Conservation (phyloP, 1,139 yeast species). For the Geotrichum europaeum region DNA sequence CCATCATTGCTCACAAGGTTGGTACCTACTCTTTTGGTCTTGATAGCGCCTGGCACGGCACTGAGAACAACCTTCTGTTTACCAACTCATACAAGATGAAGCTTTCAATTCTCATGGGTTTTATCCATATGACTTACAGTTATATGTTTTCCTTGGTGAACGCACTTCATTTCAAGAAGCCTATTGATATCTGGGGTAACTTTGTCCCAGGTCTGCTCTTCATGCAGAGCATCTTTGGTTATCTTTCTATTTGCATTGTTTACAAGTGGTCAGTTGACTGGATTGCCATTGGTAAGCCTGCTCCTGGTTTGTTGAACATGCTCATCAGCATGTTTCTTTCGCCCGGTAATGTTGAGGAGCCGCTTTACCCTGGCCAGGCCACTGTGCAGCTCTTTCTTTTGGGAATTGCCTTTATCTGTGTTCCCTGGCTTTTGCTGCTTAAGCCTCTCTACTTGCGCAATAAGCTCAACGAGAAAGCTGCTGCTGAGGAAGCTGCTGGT, state of each 20-base stretch:
- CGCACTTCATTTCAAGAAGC: constrained; percentile 63
- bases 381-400: constrained; percentile 70
- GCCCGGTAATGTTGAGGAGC: constrained; percentile 85
- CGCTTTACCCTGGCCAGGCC: constrained; percentile 77
- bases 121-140: constrained; percentile 88
- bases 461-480: constrained; percentile 14
- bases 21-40: constrained; percentile 81
- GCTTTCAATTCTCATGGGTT: constrained; percentile 89
- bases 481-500: constrained; percentile 19
- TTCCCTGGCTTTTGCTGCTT: constrained; percentile 85
- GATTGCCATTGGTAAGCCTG: constrained; percentile 64
- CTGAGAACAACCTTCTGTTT: constrained; percentile 84
- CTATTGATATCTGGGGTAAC: constrained; percentile 84
- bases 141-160: constrained; percentile 80
- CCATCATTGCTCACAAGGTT: constrained; percentile 54
- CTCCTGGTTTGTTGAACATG: constrained; percentile 94
- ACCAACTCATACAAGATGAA: constrained; percentile 97
- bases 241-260: constrained; percentile 72
- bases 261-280: constrained; percentile 96
- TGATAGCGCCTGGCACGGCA: constrained; percentile 96
- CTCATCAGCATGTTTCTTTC: constrained; percentile 91
- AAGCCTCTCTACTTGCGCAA: constrained; percentile 70
- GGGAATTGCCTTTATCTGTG: constrained; percentile 73
- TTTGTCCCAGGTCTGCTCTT: constrained; percentile 90
- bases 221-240: constrained; percentile 95